These are phyloP conservation scores for Emergomyces orientalis DNA, from an alignment of 2,329 filamentous ascomycete genomes.

Conservation along the genomic window DNA sequence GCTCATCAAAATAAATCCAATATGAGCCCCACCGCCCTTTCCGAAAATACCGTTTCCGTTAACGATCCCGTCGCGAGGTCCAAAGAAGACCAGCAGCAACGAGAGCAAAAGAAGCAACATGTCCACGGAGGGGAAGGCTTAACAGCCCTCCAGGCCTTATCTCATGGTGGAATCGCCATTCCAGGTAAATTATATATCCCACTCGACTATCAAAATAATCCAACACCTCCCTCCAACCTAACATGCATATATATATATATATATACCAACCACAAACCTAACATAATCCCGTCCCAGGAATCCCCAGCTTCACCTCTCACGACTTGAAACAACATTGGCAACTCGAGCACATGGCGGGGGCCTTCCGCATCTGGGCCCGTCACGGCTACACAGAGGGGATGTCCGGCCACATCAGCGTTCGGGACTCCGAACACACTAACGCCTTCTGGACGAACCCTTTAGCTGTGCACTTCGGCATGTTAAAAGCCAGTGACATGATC, in stretches of 20 bases:
- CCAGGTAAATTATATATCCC: conserved; percentile 8
- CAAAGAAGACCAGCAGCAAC: conserved; percentile 9
- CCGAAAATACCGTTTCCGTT: conserved; percentile 7
- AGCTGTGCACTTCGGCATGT: conserved; percentile 38
- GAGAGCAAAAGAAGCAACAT: conserved; percentile 17
- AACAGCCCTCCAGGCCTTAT: conserved; percentile 20
- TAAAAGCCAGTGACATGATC: conserved; percentile 37
- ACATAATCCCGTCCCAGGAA: conserved; percentile 7
- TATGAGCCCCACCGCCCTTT: conserved; percentile 11
- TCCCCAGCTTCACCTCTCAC: conserved; percentile 25
- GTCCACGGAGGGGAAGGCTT: conserved; percentile 20
- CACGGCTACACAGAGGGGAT: conserved; percentile 40
- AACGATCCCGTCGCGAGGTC: conserved; percentile 4
- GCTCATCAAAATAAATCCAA: not conserved
- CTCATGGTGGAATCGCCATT: conserved; percentile 17
- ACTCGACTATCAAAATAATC: not conserved
- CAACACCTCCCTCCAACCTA: not conserved
- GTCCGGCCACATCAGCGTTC: conserved; percentile 40
- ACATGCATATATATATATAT: not conserved
- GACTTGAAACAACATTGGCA: conserved; percentile 29
- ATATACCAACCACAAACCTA: not conserved
- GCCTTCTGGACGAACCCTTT: conserved; percentile 30
- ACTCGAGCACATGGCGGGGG: conserved; percentile 38
- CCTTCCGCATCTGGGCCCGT: conserved; percentile 43
- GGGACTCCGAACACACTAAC: conserved; percentile 12